A percentile compares a stretch with the other conserved stretches of the same genome.
These are phyloP conservation scores for Fusarium nisikadoi DNA, from an alignment of 2,329 filamentous ascomycete species.

Conservation along the genomic window DNA sequence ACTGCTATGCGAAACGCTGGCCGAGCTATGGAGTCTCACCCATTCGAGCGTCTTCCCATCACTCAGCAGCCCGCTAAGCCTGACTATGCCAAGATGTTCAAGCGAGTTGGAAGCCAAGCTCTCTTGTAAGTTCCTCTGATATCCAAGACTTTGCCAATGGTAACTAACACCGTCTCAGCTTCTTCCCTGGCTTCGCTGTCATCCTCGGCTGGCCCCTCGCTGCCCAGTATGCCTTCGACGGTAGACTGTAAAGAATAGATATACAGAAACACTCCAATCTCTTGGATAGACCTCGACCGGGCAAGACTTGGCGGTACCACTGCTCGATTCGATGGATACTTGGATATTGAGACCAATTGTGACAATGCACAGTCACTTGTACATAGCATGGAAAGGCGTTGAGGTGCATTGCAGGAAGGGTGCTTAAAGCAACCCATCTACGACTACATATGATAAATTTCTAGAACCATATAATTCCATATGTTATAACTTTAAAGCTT, in stretches of 20 bases:
- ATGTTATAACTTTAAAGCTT: slow-evolving; percentile 29
- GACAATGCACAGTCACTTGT: slow-evolving; percentile 42
- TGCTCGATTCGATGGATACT: not conserved
- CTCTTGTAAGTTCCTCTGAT: slow-evolving; percentile 46
- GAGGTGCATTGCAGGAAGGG: slow-evolving; percentile 39
- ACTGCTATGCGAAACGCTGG: slow-evolving; percentile 47
- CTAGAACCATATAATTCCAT: slow-evolving; percentile 44
- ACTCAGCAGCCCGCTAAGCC: slow-evolving; percentile 43
- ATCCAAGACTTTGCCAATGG: not conserved
- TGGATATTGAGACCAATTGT: slow-evolving; percentile 20
- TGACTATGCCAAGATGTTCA: slow-evolving; percentile 49
- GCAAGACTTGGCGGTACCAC: slow-evolving; percentile 30
- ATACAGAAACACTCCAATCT: not conserved
- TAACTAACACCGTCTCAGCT: slow-evolving; percentile 42
- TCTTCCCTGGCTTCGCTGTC: slow-evolving; percentile 48
- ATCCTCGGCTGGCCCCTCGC: slow-evolving; percentile 51
- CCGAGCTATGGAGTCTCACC: slow-evolving; percentile 51
- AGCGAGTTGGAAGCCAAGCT: slow-evolving; percentile 47
- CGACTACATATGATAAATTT: slow-evolving; percentile 41
- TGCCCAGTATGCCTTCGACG: slow-evolving; percentile 46
- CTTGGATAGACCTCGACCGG: slow-evolving; percentile 27
- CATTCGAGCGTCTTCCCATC: slow-evolving; percentile 49
- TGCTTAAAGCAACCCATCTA: slow-evolving; percentile 40
- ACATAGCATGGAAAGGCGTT: slow-evolving; percentile 47
- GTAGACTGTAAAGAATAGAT: slow-evolving; percentile 44